These are phyloP conservation scores for Decorospora gaudefroyi DNA, from an alignment of 2,329 filamentous ascomycete species.

Conservation along the genomic window DNA sequence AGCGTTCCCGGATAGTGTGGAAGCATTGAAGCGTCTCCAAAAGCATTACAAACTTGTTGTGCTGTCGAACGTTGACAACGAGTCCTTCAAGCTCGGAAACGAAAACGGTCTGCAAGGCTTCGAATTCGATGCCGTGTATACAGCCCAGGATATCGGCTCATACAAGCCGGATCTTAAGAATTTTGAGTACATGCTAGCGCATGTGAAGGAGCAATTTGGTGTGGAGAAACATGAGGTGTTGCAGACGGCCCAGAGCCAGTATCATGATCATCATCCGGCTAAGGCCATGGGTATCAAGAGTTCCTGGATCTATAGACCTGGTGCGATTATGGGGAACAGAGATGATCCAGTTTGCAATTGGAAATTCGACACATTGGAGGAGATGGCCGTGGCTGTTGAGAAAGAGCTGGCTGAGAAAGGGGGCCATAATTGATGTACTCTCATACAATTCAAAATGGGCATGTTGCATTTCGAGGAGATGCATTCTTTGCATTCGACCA, in stretches of 20 bases:
- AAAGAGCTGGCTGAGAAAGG: constrained; percentile 33
- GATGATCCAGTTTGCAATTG: constrained; percentile 53
- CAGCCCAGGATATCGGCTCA: constrained; percentile 70
- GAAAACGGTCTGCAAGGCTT: constrained; percentile 58
- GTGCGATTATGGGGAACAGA: constrained; percentile 52
- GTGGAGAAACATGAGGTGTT: constrained; percentile 62
- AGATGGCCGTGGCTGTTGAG: constrained; percentile 63
- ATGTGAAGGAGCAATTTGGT: constrained; percentile 60
- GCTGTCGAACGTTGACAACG: constrained; percentile 63
- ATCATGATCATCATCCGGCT: constrained; percentile 69
- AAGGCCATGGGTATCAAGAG: constrained; percentile 63
- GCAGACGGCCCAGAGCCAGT: constrained; percentile 70
- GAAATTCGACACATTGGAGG: constrained; percentile 62
- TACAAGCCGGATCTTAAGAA: constrained; percentile 71
- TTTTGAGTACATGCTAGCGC: constrained; percentile 66
- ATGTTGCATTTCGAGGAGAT: too few species aligned
- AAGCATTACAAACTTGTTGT: constrained; percentile 63
- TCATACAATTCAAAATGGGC: too few species aligned
- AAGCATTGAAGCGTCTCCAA: constrained; percentile 56
- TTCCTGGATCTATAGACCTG: constrained; percentile 67
- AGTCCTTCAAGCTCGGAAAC: constrained; percentile 57
- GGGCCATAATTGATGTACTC: too few species aligned
- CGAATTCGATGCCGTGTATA: constrained; percentile 67
- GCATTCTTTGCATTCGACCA: too few species aligned
- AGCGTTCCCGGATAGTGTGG: constrained; percentile 62